Base-by-base conservation (phyloP, 805 yeast species). In the Monosporozyma aquatica region DNA sequence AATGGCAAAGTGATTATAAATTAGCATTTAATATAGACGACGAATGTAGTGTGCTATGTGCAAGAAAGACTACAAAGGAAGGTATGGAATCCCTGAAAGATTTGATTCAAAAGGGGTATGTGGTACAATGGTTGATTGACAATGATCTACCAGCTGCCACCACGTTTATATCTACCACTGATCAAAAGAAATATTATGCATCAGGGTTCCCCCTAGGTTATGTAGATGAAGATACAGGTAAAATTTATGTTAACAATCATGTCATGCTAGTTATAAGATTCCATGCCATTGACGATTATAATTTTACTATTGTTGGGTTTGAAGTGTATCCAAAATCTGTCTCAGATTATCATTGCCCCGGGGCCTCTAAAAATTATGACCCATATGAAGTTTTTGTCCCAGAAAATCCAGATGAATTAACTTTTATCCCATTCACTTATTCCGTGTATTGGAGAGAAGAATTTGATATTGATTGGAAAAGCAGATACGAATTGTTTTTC, bases 371-470 rank as follows among this genome's bases (percentile, higher is more conserved):
- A 48, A 65, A 74, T 52, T 81, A 69, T 57, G 66, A 74, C 28
- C 76, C 78, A 47, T 76, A 71, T 49, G 76, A 78, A 30, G 55
- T 86, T 6, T 62, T 71, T 17, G 62, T 72, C 4, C 62, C 67
- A 21, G 55, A 66, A 8, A 64, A 64, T 7, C 50, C 48, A 25
- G 51, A 46, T 14, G 69, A 66, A 10, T 52, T 59, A n/a, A 55
- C 65, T 1, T 55, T 68, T 28, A 73, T 87, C 26, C 89, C 90
- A 3, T 87, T 77, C 62, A 82, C 95, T 1, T 87, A 86, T 53
- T 76, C 95, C 1, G 87, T 87, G 3, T 82, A 82, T 55, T 87
- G 95, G 94, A 70, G 92, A 58, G 94, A 87, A 57, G 95, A 87
- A 46, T 65, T 66, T 34, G 71, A 76, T 2, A 67, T 83, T 20